Evolutionary conservation across 2,329 filamentous ascomycete species (phyloP).

Genomic region (Aureobasidium sp.): DNA sequence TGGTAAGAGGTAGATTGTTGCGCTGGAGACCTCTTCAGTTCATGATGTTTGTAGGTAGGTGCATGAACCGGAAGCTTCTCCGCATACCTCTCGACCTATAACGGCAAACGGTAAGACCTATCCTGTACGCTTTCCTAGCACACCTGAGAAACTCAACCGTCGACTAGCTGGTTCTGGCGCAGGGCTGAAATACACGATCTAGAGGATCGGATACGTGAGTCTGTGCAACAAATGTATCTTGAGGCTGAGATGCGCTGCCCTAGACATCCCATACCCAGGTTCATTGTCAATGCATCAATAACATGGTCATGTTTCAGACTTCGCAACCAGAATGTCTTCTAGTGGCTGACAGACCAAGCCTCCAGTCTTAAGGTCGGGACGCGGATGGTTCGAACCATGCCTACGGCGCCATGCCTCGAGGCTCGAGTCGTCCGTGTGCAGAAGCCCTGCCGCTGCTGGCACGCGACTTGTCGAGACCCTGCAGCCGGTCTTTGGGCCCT

Average conservation of each 20-base stretch:
- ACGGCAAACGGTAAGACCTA: background rate
- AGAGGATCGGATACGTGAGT: background rate
- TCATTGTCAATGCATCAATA: background rate
- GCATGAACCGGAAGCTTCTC: background rate
- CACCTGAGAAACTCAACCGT: background rate
- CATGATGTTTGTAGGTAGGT: background rate
- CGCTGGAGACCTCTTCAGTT: background rate
- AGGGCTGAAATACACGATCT: background rate
- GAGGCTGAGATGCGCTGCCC: background rate
- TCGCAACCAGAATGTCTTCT: background rate
- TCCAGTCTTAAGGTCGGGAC: background rate
- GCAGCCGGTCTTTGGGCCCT: background rate
- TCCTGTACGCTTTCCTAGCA: background rate
- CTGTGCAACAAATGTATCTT: background rate
- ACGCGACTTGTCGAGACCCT: conserved; percentile 6
- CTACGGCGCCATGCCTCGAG: background rate
- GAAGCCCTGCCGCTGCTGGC: conserved; percentile 11
- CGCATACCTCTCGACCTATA: background rate
- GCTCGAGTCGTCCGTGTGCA: background rate
- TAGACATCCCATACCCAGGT: background rate
- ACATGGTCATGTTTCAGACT: background rate
- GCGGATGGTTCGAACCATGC: background rate
- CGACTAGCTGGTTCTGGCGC: background rate
- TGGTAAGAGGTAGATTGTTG: background rate
- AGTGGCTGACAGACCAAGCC: background rate